A percentile compares a stretch with the other conserved stretches of the same genome.
Conservation (phyloP, 768 basidiomycete genomes). For the Tulasnella sp. region DNA sequence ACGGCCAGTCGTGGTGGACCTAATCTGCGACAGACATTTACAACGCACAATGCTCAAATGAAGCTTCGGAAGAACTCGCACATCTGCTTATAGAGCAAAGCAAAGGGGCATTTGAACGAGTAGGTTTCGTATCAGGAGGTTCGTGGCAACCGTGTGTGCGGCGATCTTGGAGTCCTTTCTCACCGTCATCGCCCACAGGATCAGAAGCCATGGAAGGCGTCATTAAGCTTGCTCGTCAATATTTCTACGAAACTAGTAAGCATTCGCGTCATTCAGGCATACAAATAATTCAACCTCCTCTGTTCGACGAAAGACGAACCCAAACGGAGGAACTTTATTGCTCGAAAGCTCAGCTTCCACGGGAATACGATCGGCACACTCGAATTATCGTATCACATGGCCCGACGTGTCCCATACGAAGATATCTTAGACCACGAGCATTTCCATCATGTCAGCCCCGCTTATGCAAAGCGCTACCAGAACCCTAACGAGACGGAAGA, state of each 20-base stretch:
- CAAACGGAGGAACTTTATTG: slow-evolving; percentile 74
- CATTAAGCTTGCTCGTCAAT: slow-evolving; percentile 81
- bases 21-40: slow-evolving; percentile 60
- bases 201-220: slow-evolving; percentile 87
- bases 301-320: slow-evolving; percentile 63
- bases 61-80: slow-evolving; percentile 78
- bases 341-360: slow-evolving; percentile 73
- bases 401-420: slow-evolving; percentile 64
- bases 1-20: not conserved
- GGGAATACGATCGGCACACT: slow-evolving; percentile 76
- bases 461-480: slow-evolving; percentile 78
- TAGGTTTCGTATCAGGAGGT: slow-evolving; percentile 76
- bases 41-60: slow-evolving; percentile 77
- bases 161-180: too few relatives aligned
- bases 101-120: slow-evolving; percentile 67
- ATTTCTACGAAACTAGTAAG: slow-evolving; percentile 32
- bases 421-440: slow-evolving; percentile 58
- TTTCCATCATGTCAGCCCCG: slow-evolving; percentile 86
- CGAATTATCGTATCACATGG: slow-evolving; percentile 62
- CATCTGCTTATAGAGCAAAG: slow-evolving; percentile 59
- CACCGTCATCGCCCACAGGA: slow-evolving; percentile 45
- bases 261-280: not conserved
- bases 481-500: slow-evolving; percentile 65
- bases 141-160: slow-evolving; percentile 28
- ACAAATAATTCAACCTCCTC: slow-evolving; percentile 21